These are phyloP conservation scores for Nemania abortiva DNA, from an alignment of 2,329 filamentous ascomycete genomes.

Conservation along the genomic window DNA sequence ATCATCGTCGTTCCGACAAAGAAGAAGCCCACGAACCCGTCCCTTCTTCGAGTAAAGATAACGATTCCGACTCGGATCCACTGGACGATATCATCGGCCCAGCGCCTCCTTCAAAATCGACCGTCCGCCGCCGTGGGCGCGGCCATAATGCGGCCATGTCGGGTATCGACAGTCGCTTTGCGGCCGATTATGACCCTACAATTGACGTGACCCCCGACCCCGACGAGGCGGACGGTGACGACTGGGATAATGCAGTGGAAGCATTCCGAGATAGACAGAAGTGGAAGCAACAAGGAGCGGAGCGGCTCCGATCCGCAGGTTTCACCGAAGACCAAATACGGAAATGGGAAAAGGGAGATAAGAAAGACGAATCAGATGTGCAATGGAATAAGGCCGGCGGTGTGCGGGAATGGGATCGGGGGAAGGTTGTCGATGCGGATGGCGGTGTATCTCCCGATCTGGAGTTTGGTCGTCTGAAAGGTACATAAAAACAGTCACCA, in stretches of 20 bases:
- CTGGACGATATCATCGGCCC: constrained; percentile 83
- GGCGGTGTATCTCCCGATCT: constrained; percentile 33
- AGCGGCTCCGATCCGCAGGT: constrained; percentile 80
- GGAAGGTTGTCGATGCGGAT: constrained; percentile 57
- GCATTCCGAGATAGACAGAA: constrained; percentile 82
- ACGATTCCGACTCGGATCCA: constrained; percentile 73
- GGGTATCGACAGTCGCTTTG: constrained; percentile 85
- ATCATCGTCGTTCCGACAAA: constrained; percentile 10
- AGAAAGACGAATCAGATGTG: constrained; percentile 73
- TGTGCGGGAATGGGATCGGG: constrained; percentile 70
- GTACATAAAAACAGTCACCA: constrained; percentile 18
- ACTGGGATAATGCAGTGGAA: constrained; percentile 86
- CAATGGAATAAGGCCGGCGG: constrained; percentile 79
- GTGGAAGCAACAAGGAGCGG: constrained; percentile 80
- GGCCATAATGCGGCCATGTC: constrained; percentile 72
- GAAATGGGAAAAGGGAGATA: constrained; percentile 75
- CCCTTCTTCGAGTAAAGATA: constrained; percentile 31
- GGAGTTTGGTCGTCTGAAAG: constrained; percentile 40
- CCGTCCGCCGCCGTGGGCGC: constrained; percentile 73
- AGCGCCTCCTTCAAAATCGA: constrained; percentile 63
- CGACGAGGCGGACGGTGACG: constrained; percentile 59
- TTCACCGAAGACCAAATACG: constrained; percentile 81
- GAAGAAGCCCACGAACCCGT: constrained; percentile 9
- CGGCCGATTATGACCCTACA: constrained; percentile 70
- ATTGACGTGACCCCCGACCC: constrained; percentile 64